These are phyloP conservation scores for Leucocoprinus leucothites DNA, from an alignment of 768 basidiomycete genomes.

Conservation along the genomic window DNA sequence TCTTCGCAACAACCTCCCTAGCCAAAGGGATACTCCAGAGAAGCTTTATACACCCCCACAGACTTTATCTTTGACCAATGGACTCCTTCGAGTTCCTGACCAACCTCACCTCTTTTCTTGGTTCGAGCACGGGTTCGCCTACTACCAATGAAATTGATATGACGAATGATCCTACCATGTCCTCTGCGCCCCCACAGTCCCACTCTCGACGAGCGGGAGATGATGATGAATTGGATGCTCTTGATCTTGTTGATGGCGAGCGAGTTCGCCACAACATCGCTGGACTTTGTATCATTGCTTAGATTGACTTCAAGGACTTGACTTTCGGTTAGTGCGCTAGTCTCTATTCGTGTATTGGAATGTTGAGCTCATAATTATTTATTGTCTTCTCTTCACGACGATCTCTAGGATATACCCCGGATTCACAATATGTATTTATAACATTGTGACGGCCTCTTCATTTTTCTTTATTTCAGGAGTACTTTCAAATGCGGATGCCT, in stretches of 20 bases:
- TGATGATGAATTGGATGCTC: neutral
- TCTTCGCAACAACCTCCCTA: neutral
- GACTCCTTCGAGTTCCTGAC: neutral
- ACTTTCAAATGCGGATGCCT: no score
- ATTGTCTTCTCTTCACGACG: no score
- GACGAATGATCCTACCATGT: neutral
- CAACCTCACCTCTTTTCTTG: neutral
- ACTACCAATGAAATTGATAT: neutral
- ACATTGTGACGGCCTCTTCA: no score
- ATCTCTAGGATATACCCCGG: no score
- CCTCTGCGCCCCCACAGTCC: neutral
- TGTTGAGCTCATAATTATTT: no score
- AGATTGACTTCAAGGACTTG: neutral
- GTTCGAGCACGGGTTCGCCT: neutral
- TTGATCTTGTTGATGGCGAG: constrained; percentile 3
- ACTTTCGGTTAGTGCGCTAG: neutral
- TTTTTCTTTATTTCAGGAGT: no score
- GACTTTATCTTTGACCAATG: neutral
- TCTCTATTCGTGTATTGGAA: no score
- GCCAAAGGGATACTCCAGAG: neutral
- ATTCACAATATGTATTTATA: no score
- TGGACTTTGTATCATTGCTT: constrained; percentile 3
- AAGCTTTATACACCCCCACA: neutral
- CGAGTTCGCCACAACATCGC: neutral
- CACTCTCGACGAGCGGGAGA: neutral